Evolutionary conservation across 2,329 filamentous ascomycete genomes (phyloP).

Genomic region (Microsporum canis): DNA sequence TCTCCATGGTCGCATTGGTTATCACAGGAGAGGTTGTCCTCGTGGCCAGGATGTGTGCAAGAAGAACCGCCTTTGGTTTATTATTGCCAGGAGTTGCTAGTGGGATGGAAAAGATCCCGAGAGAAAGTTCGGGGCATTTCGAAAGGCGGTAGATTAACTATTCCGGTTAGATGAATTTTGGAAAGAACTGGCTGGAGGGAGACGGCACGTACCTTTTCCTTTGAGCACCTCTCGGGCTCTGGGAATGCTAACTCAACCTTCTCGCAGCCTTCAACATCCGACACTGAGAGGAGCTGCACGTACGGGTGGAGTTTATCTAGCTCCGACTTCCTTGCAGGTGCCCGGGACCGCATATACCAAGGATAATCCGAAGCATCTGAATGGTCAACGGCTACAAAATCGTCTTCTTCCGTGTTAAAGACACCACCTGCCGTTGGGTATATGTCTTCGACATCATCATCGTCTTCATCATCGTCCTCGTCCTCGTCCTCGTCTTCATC

Average conservation of each 20-base stretch:
- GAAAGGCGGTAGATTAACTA: conserved; percentile 68
- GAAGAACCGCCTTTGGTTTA: conserved; percentile 53
- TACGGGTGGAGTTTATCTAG: conserved; percentile 57
- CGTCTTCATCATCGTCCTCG: conserved; percentile 7
- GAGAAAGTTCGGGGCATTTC: conserved; percentile 61
- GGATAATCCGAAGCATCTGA: conserved; percentile 31
- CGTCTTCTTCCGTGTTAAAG: conserved; percentile 28
- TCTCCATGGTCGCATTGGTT: conserved; percentile 65
- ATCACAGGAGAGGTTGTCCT: conserved; percentile 53
- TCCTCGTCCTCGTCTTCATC: neutral
- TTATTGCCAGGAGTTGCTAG: conserved; percentile 42
- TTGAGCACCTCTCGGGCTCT: conserved; percentile 44
- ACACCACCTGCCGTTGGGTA: conserved; percentile 20
- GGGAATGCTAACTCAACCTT: conserved; percentile 51
- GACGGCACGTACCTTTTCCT: conserved; percentile 44
- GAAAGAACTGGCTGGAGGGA: neutral
- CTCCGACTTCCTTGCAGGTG: conserved; percentile 21
- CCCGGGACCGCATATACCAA: conserved; percentile 32
- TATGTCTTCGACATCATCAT: conserved; percentile 16
- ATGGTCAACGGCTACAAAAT: conserved; percentile 33
- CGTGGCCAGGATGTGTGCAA: conserved; percentile 69
- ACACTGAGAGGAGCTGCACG: conserved; percentile 56
- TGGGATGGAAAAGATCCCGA: conserved; percentile 63
- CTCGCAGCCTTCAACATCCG: conserved; percentile 43
- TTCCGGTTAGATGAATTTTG: neutral